Evolutionary conservation across 139 green algal species (phyloP).

Genomic region (Raphidocelis subcapitata): DNA sequence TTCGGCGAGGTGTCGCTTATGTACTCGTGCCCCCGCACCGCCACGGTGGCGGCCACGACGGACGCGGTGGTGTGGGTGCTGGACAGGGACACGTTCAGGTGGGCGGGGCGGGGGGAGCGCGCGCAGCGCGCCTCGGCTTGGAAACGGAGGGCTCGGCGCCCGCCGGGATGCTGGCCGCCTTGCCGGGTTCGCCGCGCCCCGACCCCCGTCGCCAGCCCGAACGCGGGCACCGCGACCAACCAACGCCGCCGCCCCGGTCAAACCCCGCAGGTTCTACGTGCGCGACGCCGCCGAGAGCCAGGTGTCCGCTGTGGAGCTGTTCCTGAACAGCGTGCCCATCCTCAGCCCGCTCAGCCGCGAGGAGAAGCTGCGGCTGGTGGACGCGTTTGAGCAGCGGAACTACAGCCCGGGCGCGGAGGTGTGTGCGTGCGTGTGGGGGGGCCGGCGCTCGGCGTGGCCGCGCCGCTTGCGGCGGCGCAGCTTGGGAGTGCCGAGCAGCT

Average conservation of each 20-base stretch:
- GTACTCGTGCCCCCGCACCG: slow-evolving; percentile 80
- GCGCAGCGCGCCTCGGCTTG: background rate
- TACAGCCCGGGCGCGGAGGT: slow-evolving; percentile 20
- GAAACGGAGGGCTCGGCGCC: too few species aligned
- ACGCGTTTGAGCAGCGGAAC: slow-evolving; percentile 69
- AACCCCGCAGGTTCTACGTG: slow-evolving; percentile 65
- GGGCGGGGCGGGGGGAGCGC: background rate
- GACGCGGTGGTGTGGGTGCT: slow-evolving; percentile 89
- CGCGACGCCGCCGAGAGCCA: slow-evolving; percentile 65
- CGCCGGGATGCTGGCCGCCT: too few species aligned
- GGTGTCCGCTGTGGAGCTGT: slow-evolving; percentile 80
- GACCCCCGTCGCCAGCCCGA: too few species aligned
- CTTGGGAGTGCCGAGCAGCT: too few species aligned
- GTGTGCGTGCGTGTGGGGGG: background rate
- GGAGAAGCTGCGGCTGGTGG: slow-evolving; percentile 79
- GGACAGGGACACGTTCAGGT: slow-evolving; percentile 79
- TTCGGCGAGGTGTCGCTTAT: slow-evolving; percentile 95
- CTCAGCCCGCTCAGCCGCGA: slow-evolving; percentile 72
- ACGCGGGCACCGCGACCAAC: too few species aligned
- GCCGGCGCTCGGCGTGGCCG: too few species aligned
- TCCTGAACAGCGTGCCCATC: slow-evolving; percentile 88
- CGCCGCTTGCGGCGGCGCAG: too few species aligned
- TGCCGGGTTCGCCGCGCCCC: too few species aligned
- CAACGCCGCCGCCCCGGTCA: background rate
- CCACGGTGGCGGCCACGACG: slow-evolving; percentile 87